Evolutionary conservation across 1,284 basidiomycete genomes (phyloP), one percentile per base, ranked within the genome.

Genomic region (Pulveroboletus sp.): DNA sequence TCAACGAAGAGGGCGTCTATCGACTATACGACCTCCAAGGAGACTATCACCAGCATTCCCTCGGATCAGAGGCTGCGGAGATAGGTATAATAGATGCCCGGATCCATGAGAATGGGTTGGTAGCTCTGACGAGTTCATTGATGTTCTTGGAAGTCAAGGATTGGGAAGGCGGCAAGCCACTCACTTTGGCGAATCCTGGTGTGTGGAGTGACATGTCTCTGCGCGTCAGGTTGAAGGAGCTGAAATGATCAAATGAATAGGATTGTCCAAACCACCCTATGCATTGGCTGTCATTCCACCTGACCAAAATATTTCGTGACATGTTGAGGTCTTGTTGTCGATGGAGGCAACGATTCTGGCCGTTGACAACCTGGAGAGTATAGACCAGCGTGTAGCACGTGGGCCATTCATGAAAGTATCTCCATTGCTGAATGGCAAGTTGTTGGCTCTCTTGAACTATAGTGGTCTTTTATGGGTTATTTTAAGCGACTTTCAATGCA

Each of bases 1-100:
- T 99, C 33, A 93, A 95, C 63, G 94, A 97, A 71, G 94, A 98
- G 65, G 96, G 96, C 17, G 80, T 83, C 11, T 98, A 97, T 69
- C 82, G 96, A 42, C 69, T 98, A 19, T 98, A 98, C 70, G 88
- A 95, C 70, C 78, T 98, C 47, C 86, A 92, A 69, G 83, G 89
- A 43, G 86, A 89, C 63, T 97, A 96, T 69, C 78, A 83, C 52
- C 93, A 96, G 62, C 82, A 88, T 67, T 91, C 92, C 0, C 79
- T 98, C 2, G 95, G 95, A 4, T 77, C 78, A 11, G 93, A 97
- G 48, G 93, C 93, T 0, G 82, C 83, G 6, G 95, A 98, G 67
- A 76, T 89, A 48, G 96, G 93, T 0, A 81, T 98, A 26, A 76
- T 94, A 44, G 89, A 94, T 56, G 96, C 93, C 2, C 80, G 84